phyloP scores from a whole-genome alignment of 352 stramenopile genomes.

The Pythium sp. region DNA sequence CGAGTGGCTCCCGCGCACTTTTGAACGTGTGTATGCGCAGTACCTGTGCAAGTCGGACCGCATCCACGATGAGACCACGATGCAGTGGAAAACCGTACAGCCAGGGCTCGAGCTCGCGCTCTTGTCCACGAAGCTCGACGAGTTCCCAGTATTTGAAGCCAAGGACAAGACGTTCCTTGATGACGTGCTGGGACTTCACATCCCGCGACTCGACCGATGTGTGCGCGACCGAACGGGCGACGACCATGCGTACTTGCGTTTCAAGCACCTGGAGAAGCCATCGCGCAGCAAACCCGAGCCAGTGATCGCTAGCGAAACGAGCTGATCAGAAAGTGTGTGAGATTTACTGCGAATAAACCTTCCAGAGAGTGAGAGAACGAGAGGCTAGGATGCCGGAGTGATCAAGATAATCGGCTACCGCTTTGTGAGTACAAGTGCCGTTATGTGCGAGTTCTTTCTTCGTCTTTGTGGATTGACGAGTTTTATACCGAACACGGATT shows the following conservation, averaged over 20 bases:
- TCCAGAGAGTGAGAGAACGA: background rate
- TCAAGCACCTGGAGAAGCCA: slow-evolving; percentile 71
- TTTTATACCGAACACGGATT: too few species aligned
- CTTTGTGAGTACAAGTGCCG: background rate
- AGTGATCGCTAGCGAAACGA: slow-evolving; percentile 15
- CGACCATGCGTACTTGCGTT: slow-evolving; percentile 81
- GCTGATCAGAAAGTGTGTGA: background rate
- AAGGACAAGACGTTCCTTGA: slow-evolving; percentile 73
- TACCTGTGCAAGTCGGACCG: slow-evolving; percentile 78
- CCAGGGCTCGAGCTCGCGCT: slow-evolving; percentile 73
- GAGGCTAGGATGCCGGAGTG: background rate
- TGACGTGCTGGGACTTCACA: slow-evolving; percentile 73
- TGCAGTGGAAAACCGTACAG: slow-evolving; percentile 71
- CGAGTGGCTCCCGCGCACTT: slow-evolving; percentile 71
- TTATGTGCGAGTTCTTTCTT: background rate
- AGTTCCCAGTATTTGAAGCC: slow-evolving; percentile 56
- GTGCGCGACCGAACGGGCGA: slow-evolving; percentile 77
- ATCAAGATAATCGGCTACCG: background rate
- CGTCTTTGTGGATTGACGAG: background rate
- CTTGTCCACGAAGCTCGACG: slow-evolving; percentile 45
- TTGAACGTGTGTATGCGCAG: slow-evolving; percentile 67
- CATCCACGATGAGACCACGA: slow-evolving; percentile 67
- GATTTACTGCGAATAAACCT: background rate
- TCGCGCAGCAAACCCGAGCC: slow-evolving; percentile 20
- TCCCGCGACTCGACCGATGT: slow-evolving; percentile 75